These are phyloP conservation scores for Spergularia azorica DNA, from an alignment of 179 eudicot genomes.

Conservation along the genomic window DNA sequence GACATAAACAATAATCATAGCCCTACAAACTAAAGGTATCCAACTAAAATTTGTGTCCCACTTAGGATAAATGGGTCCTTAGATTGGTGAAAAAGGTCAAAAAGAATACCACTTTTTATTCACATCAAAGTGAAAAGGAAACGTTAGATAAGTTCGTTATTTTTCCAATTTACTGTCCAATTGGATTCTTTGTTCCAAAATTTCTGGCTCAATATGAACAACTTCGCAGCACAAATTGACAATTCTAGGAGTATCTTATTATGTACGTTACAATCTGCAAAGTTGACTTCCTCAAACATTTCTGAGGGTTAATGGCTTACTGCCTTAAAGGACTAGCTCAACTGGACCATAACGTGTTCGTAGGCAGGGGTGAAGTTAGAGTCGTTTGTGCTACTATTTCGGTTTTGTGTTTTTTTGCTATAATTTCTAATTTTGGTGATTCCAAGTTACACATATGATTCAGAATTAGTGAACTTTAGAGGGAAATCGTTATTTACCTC, in stretches of 20 bases:
- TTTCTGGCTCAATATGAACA: slow-evolving; percentile 8
- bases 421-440: background rate
- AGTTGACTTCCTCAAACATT: background rate
- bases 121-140: background rate
- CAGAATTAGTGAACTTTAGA: too few relatives aligned
- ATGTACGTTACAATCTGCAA: background rate
- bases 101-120: slow-evolving; percentile 11
- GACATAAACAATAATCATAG: background rate
- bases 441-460: too few relatives aligned
- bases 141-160: background rate
- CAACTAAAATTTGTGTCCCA: slow-evolving; percentile 9
- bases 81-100: slow-evolving; percentile 11
- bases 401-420: too few relatives aligned
- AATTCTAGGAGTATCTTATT: background rate
- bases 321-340: background rate
- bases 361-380: too few relatives aligned
- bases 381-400: too few relatives aligned
- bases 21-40: background rate
- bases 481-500: slow-evolving; percentile 45
- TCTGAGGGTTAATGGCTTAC: background rate
- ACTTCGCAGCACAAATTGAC: slow-evolving; percentile 8
- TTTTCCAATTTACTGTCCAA: background rate
- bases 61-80: slow-evolving; percentile 13
- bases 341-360: too few relatives aligned
- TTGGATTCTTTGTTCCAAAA: background rate